Evolutionary conservation across 805 yeast species (phyloP), one percentile per base, ranked within the genome.

Genomic region (Ogataea angusta): DNA sequence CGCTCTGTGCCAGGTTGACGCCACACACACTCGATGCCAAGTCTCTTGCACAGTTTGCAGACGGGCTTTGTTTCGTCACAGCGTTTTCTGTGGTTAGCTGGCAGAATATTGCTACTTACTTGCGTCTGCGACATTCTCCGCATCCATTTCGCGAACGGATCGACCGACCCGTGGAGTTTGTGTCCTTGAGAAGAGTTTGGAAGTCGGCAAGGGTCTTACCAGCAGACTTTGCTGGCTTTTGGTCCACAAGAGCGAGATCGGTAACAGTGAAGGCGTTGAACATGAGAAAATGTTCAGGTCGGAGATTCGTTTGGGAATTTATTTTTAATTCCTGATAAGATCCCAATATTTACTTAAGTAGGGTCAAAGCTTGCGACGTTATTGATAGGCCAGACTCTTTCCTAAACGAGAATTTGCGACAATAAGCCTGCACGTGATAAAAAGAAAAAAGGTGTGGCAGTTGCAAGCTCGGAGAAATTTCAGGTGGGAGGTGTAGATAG

Each of bases 41-140:
- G 44, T 33, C 57, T 61, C 22, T 40, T 30, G 42, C 77, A 72
- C n/a, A 64, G 53, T 0, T 66, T 57, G 52, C 77, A 72, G 4
- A 56, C 50, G 1, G 77, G 77, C 43, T 62, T 63, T 3, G 47
- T 46, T 42, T 70, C 69, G 48, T 71, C 74, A 49, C 77, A 72
- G 29, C 68, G 68, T 52, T 69, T 70, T 57, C 68, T 69, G 30
- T 23, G 25, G 33, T 34, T 32, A 30, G 49, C 27, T 23, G 36
- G 21, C 4, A 14, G 10, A 15, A 10, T 10, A 24, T 30, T 21
- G 6, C 7, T 25, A 45, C 51, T 32, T 33, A 47, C 48, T 46
- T 52, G 27, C 43, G 43, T 24, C 48, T 37, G 32, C 48, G 41
- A 29, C 56, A 52, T 16, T 44, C 49, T 7, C 23, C 19, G 33